Evolutionary conservation across 2,329 filamentous ascomycete species (phyloP), one percentile per base, ranked within the genome.

Genomic region (Colletotrichum theobromicola): DNA sequence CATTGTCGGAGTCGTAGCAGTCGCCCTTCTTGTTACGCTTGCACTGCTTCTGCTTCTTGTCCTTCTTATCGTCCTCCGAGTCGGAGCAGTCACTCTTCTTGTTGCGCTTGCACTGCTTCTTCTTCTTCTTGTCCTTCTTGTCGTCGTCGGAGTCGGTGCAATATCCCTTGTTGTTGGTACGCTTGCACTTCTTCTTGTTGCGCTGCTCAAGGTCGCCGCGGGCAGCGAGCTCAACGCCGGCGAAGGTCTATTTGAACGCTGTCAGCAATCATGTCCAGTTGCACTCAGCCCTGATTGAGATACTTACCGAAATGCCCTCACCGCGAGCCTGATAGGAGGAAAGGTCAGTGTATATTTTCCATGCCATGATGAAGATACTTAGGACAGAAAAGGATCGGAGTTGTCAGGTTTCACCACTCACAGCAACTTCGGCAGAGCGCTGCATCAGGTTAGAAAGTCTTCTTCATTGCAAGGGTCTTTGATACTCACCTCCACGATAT

Each of bases 41-140:
- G 60, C 67, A 65, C 28, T 74, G 13, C 60, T 66, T 16, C 50
- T 67, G 67, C 64, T 58, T 57, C n/a, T 67, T 37, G 50, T 26
- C 42, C 62, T 65, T 65, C 37, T 63, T 62, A 5, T 70, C 24
- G 7, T 42, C 16, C 21, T 71, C 62, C n/a, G 69, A 70, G 21
- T 65, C 66, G 24, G 28, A 32, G 35, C 71, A 74, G n/a, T 74
- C 34, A 24, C 71, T 67, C 67, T 74, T 74, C 28, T 34, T 74
- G 67, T 71, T 71, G 55, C 67, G 71, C 67, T 74, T 74, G 71
- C 71, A 74, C 35, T 74, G 13, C 67, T 74, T 71, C 35, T 72
- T 67, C 60, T 63, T 28, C 62, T 64, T 64, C 42, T 66, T 37
- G 8, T 55, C 30, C 16, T 61, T 60, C 66, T 70, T 64, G 16